These are phyloP conservation scores for Chaetomiaceae sp. DNA, from an alignment of 2,329 filamentous ascomycete genomes.

Conservation along the genomic window DNA sequence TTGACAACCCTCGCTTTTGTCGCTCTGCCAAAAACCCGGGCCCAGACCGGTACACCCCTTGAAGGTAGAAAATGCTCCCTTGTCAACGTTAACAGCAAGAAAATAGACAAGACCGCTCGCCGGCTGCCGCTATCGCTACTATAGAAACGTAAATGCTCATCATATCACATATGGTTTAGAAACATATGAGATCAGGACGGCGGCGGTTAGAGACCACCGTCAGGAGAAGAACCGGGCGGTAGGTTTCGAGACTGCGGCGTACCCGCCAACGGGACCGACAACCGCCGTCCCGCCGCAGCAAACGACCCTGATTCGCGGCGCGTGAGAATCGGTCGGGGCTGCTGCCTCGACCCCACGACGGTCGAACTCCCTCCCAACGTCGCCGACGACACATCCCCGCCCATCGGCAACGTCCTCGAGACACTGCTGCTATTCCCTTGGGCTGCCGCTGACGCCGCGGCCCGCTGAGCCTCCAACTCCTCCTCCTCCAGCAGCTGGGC, in stretches of 20 bases:
- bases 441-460: not conserved
- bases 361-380: not conserved
- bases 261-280: not conserved
- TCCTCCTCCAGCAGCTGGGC: constrained; percentile 56
- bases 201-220: too few relatives aligned
- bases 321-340: not conserved
- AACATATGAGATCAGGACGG: too few relatives aligned
- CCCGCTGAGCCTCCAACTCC: constrained; percentile 23
- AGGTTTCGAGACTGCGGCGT: not conserved
- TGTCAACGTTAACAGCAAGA: too few relatives aligned
- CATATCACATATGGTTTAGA: too few relatives aligned
- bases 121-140: too few relatives aligned
- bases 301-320: not conserved
- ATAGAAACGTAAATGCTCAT: too few relatives aligned
- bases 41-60: too few relatives aligned
- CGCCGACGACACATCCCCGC: not conserved
- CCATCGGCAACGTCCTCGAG: not conserved
- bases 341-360: not conserved
- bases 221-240: not conserved
- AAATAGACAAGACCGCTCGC: too few relatives aligned
- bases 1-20: too few relatives aligned
- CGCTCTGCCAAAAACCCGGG: too few relatives aligned
- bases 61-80: too few relatives aligned
- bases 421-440: not conserved
- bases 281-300: not conserved